A percentile compares a stretch with the other conserved stretches of the same genome.
Conservation (phyloP, 345 rosid species). For the Trapa incisa region DNA sequence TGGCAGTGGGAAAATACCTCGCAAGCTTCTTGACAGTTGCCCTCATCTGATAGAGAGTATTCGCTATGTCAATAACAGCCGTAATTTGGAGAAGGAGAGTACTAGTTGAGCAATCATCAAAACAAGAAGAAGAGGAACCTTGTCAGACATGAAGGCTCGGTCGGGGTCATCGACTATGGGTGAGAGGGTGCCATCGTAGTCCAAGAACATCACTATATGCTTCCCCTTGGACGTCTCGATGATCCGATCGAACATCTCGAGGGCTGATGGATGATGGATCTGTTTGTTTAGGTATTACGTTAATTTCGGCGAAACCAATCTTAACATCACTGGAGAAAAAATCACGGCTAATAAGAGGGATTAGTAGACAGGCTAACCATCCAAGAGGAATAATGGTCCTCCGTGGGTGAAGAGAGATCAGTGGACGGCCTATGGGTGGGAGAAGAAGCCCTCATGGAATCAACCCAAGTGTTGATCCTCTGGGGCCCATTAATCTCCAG, state of each 20-base stretch:
- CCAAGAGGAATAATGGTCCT: slow-evolving; percentile 17
- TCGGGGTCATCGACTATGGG: slow-evolving; percentile 39
- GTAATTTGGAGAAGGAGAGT: too few species aligned
- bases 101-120: too few species aligned
- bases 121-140: slow-evolving; percentile 10
- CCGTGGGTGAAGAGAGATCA: background rate
- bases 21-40: slow-evolving; percentile 22
- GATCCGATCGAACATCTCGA: slow-evolving; percentile 25
- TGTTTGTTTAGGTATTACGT: too few species aligned
- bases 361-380: slow-evolving; percentile 11
- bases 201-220: slow-evolving; percentile 33
- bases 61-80: background rate
- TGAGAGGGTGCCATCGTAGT: slow-evolving; percentile 34
- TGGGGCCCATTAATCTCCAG: slow-evolving; percentile 21
- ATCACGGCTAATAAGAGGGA: background rate
- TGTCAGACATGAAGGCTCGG: slow-evolving; percentile 30
- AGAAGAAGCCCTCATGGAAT: slow-evolving; percentile 31
- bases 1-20: slow-evolving; percentile 29
- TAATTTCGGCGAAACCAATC: slow-evolving; percentile 7
- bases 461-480: slow-evolving; percentile 26
- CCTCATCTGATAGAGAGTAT: slow-evolving; percentile 20
- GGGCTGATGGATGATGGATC: slow-evolving; percentile 23
- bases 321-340: background rate
- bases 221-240: slow-evolving; percentile 23
- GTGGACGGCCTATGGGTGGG: slow-evolving; percentile 24